Evolutionary conservation across 768 basidiomycete species (phyloP).

Genomic region (Daedaleopsis nitida): DNA sequence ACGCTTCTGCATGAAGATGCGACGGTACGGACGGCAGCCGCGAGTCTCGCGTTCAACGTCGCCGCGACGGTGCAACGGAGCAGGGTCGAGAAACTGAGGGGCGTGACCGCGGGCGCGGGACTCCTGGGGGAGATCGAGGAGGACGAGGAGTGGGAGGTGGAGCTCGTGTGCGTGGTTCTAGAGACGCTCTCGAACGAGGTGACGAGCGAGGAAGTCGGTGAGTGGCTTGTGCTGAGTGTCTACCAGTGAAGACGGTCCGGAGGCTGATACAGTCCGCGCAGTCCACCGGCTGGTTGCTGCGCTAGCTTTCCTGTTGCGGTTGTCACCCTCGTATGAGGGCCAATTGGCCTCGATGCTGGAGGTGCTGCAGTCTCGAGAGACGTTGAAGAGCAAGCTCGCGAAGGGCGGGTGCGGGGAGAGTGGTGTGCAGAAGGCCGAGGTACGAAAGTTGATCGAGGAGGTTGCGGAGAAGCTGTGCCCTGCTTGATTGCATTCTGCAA

Average conservation of each 20-base stretch:
- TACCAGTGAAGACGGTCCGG: not conserved
- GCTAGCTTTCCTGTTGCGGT: slow-evolving; percentile 71
- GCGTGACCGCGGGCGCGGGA: slow-evolving; percentile 27
- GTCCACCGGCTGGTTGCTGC: slow-evolving; percentile 85
- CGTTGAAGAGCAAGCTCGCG: slow-evolving; percentile 59
- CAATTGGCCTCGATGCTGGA: slow-evolving; percentile 63
- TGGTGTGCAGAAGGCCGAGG: slow-evolving; percentile 64
- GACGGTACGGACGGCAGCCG: slow-evolving; percentile 73
- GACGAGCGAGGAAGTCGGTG: slow-evolving; percentile 79
- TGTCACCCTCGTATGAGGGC: slow-evolving; percentile 68
- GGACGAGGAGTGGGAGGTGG: slow-evolving; percentile 84
- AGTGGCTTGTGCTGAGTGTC: slow-evolving; percentile 2
- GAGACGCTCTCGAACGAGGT: slow-evolving; percentile 76
- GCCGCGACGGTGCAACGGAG: slow-evolving; percentile 65
- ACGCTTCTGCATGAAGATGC: slow-evolving; percentile 70
- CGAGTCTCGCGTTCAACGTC: slow-evolving; percentile 80
- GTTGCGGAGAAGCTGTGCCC: slow-evolving; percentile 49
- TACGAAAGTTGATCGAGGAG: slow-evolving; percentile 65
- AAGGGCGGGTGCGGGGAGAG: slow-evolving; percentile 52
- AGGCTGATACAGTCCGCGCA: slow-evolving; percentile 28
- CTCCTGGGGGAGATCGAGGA: slow-evolving; percentile 45
- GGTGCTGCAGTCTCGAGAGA: slow-evolving; percentile 62
- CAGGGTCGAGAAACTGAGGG: slow-evolving; percentile 47
- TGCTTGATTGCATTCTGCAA: too few species aligned
- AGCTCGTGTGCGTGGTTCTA: slow-evolving; percentile 80